A percentile compares a stretch with the other conserved stretches of the same genome.
Conservation (phyloP, 257 asterid genomes). For the Craterostigma plantagineum region DNA sequence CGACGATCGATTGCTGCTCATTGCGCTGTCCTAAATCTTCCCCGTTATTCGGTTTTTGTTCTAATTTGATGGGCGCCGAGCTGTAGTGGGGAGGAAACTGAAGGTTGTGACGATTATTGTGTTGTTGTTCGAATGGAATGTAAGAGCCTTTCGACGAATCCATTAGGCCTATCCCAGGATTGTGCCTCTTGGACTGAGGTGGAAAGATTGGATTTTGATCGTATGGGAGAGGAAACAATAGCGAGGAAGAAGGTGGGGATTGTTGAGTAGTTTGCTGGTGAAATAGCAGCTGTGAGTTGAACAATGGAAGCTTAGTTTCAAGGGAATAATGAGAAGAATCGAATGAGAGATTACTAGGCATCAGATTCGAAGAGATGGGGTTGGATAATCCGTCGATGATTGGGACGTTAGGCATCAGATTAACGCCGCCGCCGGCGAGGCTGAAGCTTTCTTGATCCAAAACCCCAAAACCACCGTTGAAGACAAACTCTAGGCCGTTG, state of each 20-base stretch:
- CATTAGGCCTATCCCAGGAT: slow-evolving; percentile 40
- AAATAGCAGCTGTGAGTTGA: slow-evolving; percentile 35
- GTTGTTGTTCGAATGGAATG: slow-evolving; percentile 21
- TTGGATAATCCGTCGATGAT: slow-evolving; percentile 14
- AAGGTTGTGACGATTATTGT: slow-evolving; percentile 28
- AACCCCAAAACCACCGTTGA: slow-evolving; percentile 32
- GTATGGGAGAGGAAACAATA: slow-evolving; percentile 34
- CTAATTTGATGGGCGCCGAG: slow-evolving; percentile 26
- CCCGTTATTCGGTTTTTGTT: slow-evolving; percentile 30
- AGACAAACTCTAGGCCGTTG: slow-evolving; percentile 28
- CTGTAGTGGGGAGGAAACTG: slow-evolving; percentile 42
- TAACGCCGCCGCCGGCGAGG: slow-evolving; percentile 20
- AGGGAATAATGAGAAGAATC: slow-evolving; percentile 18
- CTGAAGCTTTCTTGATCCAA: slow-evolving; percentile 54
- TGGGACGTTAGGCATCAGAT: slow-evolving; percentile 17
- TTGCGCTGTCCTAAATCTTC: slow-evolving; percentile 37
- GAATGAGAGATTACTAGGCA: slow-evolving; percentile 12
- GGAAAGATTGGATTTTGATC: slow-evolving; percentile 30
- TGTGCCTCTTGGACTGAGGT: slow-evolving; percentile 56
- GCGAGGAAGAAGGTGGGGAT: slow-evolving; percentile 44
- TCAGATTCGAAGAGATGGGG: slow-evolving; percentile 16
- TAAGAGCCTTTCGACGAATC: slow-evolving; percentile 18
- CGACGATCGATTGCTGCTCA: slow-evolving; percentile 44
- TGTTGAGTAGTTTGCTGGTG: slow-evolving; percentile 46
- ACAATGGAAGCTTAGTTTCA: slow-evolving; percentile 40